These are phyloP conservation scores for Trichoderma gamsii DNA, from an alignment of 495 filamentous ascomycete genomes.

Conservation along the genomic window DNA sequence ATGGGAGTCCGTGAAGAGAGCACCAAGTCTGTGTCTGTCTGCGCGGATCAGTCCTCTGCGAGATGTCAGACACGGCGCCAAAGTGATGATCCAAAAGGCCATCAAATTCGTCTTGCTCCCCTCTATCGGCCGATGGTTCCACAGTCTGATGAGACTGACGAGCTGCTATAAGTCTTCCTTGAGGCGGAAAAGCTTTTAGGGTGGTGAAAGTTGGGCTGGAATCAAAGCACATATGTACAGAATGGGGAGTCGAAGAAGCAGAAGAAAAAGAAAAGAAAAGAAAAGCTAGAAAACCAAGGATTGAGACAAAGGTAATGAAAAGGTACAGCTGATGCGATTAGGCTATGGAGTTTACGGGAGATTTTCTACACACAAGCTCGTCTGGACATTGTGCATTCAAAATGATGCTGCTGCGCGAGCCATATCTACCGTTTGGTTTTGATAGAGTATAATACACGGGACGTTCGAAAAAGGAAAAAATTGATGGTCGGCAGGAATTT, in stretches of 20 bases:
- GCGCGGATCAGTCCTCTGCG: not conserved
- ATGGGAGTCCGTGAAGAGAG: not conserved
- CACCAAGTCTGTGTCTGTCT: not conserved
- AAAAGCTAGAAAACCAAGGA: not conserved
- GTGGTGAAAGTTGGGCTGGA: not conserved
- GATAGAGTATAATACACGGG: conserved; percentile 10
- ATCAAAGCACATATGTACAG: not conserved
- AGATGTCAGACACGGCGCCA: not conserved
- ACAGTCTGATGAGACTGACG: not conserved
- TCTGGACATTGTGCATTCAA: not conserved
- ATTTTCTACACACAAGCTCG: not conserved
- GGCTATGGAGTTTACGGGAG: not conserved
- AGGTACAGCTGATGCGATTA: not conserved
- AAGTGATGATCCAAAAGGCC: not conserved
- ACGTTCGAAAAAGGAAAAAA: not conserved
- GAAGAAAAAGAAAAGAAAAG: not conserved
- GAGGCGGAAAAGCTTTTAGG: not conserved
- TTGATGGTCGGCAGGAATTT: not conserved
- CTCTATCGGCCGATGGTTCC: not conserved
- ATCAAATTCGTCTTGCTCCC: conserved; percentile 6
- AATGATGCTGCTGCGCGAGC: not conserved
- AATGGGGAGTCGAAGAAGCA: not conserved
- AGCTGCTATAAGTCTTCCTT: not conserved
- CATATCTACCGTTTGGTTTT: conserved; percentile 1
- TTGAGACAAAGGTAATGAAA: not conserved